A percentile compares a stretch with the other conserved stretches of the same genome.
phyloP scores from a whole-genome alignment of 2,329 filamentous ascomycete species.

The Neospermospora avenae region DNA sequence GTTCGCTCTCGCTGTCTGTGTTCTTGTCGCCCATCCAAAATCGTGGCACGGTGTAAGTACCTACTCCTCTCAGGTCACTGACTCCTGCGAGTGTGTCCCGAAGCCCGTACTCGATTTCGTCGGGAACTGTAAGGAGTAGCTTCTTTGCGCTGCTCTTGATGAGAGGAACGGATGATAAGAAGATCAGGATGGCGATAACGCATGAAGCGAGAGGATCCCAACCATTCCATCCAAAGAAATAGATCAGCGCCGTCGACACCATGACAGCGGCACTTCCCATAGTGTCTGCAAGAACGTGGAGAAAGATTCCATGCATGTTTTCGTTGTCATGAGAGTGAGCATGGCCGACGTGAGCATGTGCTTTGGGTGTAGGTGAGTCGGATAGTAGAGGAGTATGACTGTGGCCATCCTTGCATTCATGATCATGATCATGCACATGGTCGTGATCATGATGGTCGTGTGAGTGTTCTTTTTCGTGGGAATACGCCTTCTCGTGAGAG shows the following conservation, averaged over 20 bases:
- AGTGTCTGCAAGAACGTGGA: conserved; percentile 93
- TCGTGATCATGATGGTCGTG: conserved; percentile 31
- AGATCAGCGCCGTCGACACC: conserved; percentile 81
- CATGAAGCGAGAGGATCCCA: conserved; percentile 95
- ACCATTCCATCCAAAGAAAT: conserved; percentile 84
- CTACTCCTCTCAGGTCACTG: conserved; percentile 76
- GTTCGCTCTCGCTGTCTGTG: conserved; percentile 39
- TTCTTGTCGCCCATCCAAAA: conserved; percentile 85
- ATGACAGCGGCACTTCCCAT: conserved; percentile 94
- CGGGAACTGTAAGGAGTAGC: conserved; percentile 79
- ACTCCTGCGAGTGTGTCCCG: conserved; percentile 84
- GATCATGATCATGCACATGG: conserved; percentile 35
- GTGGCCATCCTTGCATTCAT: conserved; percentile 28
- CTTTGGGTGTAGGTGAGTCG: conserved; percentile 12
- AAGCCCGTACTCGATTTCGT: conserved; percentile 80
- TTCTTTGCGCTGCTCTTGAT: conserved; percentile 81
- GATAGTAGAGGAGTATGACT: conserved; percentile 16
- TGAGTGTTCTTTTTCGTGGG: conserved; percentile 18
- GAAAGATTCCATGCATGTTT: conserved; percentile 96
- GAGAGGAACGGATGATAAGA: conserved; percentile 84
- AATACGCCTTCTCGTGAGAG: conserved; percentile 17
- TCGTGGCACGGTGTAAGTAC: conserved; percentile 79
- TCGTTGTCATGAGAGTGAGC: conserved; percentile 76
- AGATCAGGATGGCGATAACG: conserved; percentile 88
- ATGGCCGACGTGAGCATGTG: conserved; percentile 36